Base-by-base conservation (phyloP, 352 stramenopile genomes). In the Peronospora farinosa region DNA sequence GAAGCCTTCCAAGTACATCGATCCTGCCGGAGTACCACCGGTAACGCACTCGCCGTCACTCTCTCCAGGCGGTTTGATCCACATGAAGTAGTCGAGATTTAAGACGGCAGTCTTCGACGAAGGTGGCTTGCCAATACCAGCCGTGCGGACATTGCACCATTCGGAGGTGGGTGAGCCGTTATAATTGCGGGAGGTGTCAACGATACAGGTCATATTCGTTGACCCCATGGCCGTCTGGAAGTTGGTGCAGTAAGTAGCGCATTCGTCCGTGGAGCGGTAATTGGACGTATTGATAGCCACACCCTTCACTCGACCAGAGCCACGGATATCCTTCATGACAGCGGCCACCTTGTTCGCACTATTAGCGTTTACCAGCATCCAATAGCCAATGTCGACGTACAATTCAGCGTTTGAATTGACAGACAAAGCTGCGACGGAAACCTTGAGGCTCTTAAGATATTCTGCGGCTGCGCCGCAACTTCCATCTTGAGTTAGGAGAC, bases 81-180 rank as follows among this genome's bases (percentile, higher is more conserved):
- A 89, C 60, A 87, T 63, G 21, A 79, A 86, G 57, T 87, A 87
- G 57, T 86, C 76, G 2, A 89, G 43, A 44, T 82, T 78, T 3
- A 37, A 27, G 32, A 69, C 50, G 0, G 67, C 65, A 2, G 75
- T 86, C 23, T 78, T 49, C 8, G 54, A 65, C 1, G 75, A 84
- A 0, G 72, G 72, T 11, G 67, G 69, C 1, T 57, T 21, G 7
- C 74, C 74, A 31, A 86, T 77, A 15, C 72, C 74, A 12, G 58
- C 67, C 3, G 40, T 32, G 0, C 53, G 40, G 8, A 72, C 64
- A 48, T 86, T 86, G 62, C 74, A 86, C 74, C 74, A 86, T 30
- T 86, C 72, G 8, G 40, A 66, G 0, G 51, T 62, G 2, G 50
- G 44, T 0, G 46, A 57, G 11, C 38, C 46, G 9, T 55, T 42